A percentile compares a stretch with the other conserved stretches of the same genome.
These are phyloP conservation scores for Eucalyptus albens DNA, from an alignment of 345 rosid species.

Conservation along the genomic window DNA sequence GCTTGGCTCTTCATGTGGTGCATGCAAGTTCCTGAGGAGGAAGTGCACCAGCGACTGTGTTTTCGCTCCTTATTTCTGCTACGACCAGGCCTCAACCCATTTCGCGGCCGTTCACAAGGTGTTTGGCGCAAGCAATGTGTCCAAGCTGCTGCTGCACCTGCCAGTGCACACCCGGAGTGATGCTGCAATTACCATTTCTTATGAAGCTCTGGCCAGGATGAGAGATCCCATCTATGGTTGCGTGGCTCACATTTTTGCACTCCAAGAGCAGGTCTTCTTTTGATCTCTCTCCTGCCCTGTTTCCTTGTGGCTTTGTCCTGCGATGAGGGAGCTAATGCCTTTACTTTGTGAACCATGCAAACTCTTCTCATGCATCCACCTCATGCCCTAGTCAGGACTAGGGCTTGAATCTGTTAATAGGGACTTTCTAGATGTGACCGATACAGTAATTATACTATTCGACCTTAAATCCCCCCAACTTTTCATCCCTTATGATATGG, in stretches of 20 bases:
- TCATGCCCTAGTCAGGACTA: background rate
- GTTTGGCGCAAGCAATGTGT: conserved; percentile 73
- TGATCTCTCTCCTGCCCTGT: background rate
- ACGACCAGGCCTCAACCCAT: conserved; percentile 52
- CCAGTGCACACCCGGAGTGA: conserved; percentile 36
- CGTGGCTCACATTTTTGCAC: conserved; percentile 53
- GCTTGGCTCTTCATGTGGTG: conserved; percentile 71
- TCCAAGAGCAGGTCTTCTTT: conserved; percentile 52
- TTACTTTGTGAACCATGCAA: background rate
- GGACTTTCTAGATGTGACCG: background rate
- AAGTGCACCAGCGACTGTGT: conserved; percentile 56
- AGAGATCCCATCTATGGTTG: conserved; percentile 56
- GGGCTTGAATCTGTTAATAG: background rate
- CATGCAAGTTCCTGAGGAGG: conserved; percentile 77
- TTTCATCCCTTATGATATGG: background rate
- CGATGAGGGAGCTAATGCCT: background rate
- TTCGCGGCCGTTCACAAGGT: conserved; percentile 73
- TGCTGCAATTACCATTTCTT: conserved; percentile 54
- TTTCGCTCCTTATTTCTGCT: conserved; percentile 65
- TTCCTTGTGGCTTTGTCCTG: background rate
- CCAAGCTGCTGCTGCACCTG: conserved; percentile 45
- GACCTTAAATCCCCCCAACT: background rate
- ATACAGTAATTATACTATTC: background rate
- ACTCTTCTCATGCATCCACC: background rate
- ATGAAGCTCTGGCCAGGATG: conserved; percentile 60